A percentile compares a stretch with the other conserved stretches of the same genome.
These are phyloP conservation scores for Teunomyces pallodes DNA, from an alignment of 805 yeast species.

Conservation along the genomic window DNA sequence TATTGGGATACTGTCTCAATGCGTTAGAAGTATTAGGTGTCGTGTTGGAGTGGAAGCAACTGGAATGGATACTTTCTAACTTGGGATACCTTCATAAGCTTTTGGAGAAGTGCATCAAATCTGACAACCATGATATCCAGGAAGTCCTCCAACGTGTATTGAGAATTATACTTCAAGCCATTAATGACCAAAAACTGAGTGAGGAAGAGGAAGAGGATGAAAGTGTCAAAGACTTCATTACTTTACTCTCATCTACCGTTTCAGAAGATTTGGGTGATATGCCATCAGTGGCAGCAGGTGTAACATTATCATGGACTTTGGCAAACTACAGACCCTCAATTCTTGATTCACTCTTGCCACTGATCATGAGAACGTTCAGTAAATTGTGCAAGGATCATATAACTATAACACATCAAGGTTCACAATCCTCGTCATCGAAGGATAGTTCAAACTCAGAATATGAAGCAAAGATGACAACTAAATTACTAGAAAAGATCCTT, in stretches of 20 bases:
- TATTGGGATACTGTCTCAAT: conserved; percentile 78
- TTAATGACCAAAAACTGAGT: conserved; percentile 41
- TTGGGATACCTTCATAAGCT: conserved; percentile 66
- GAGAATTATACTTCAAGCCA: conserved; percentile 64
- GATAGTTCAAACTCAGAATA: conserved; percentile 47
- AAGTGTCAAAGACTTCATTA: conserved; percentile 60
- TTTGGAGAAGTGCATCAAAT: conserved; percentile 75
- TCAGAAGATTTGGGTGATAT: conserved; percentile 75
- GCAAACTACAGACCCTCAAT: conserved; percentile 70
- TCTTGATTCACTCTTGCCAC: conserved; percentile 71
- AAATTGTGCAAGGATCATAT: conserved; percentile 87
- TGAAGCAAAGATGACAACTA: conserved; percentile 79
- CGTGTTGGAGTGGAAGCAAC: conserved; percentile 71
- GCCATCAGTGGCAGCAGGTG: conserved; percentile 83
- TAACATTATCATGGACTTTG: conserved; percentile 77
- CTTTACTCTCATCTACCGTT: conserved; percentile 61
- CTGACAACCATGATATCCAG: conserved; percentile 84
- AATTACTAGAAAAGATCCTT: conserved; percentile 69
- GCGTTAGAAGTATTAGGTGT: conserved; percentile 87
- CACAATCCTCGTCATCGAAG: conserved; percentile 27
- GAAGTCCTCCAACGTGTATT: conserved; percentile 77
- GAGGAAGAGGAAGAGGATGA: conserved; percentile 50
- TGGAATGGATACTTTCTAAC: conserved; percentile 77
- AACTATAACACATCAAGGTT: conserved; percentile 54
- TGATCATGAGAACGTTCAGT: conserved; percentile 82